Evolutionary conservation across 352 stramenopile species (phyloP).

Genomic region (Globisporangium paddicum): DNA sequence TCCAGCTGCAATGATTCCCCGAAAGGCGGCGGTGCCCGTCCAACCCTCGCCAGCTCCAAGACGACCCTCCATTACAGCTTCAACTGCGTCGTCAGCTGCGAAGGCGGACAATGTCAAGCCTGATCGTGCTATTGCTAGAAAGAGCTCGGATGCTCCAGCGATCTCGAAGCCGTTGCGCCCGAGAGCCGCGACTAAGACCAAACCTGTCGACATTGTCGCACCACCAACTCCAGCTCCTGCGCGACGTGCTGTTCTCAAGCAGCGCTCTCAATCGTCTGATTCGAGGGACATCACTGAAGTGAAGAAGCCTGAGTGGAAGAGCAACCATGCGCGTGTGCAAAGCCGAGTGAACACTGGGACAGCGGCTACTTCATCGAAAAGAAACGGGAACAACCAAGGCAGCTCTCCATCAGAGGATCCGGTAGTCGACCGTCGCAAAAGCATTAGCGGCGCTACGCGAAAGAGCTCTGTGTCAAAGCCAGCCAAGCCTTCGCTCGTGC

Average conservation of each 20-base stretch:
- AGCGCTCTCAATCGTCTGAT: conserved; percentile 12
- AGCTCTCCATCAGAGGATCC: not conserved
- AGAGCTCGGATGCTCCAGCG: not conserved
- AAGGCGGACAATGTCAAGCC: conserved; percentile 6
- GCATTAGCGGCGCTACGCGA: conserved; percentile 1
- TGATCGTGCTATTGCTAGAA: not conserved
- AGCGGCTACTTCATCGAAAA: not conserved
- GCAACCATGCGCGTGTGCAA: not conserved
- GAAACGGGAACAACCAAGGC: not conserved
- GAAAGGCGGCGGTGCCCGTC: conserved; percentile 9
- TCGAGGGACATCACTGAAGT: conserved; percentile 4
- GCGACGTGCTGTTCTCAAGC: conserved; percentile 4
- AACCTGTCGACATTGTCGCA: not conserved
- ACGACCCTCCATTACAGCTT: conserved; percentile 1
- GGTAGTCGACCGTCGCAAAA: not conserved
- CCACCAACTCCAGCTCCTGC: not conserved
- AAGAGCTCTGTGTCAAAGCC: not conserved
- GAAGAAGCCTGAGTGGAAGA: conserved; percentile 6
- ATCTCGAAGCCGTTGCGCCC: not conserved
- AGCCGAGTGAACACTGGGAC: conserved; percentile 1
- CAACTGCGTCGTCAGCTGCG: conserved; percentile 11
- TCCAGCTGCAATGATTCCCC: not conserved
- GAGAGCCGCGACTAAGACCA: conserved; percentile 2
- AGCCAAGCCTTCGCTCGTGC: conserved; percentile 2
- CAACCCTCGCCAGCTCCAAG: conserved; percentile 3